phyloP scores from a whole-genome alignment of 805 yeast species.

The Barnettozyma vustinii region DNA sequence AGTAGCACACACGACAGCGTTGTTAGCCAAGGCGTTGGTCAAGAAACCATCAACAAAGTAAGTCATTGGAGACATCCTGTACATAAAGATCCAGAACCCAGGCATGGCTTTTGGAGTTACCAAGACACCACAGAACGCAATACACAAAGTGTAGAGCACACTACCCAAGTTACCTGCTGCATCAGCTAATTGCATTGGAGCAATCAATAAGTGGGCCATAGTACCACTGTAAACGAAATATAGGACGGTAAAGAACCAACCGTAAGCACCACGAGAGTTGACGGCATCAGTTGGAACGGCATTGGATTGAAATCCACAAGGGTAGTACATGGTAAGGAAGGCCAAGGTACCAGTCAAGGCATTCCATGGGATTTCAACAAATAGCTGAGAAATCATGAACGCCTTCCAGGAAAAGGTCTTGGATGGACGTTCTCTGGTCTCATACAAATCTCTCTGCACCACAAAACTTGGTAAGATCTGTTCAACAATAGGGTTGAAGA shows the following conservation, averaged over 20 bases:
- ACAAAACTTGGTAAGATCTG: slow-evolving; percentile 62
- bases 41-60: slow-evolving; percentile 56
- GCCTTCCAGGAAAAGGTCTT: slow-evolving; percentile 65
- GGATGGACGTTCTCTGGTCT: slow-evolving; percentile 70
- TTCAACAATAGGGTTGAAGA: slow-evolving; percentile 51
- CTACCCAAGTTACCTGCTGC: slow-evolving; percentile 59
- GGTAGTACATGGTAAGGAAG: slow-evolving; percentile 64
- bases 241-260: slow-evolving; percentile 40
- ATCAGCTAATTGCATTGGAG: slow-evolving; percentile 52
- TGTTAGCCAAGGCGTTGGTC: slow-evolving; percentile 48
- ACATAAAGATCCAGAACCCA: slow-evolving; percentile 76
- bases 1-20: slow-evolving; percentile 39
- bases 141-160: slow-evolving; percentile 50
- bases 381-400: slow-evolving; percentile 54
- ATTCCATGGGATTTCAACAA: slow-evolving; percentile 66
- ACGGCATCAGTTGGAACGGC: slow-evolving; percentile 45
- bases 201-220: slow-evolving; percentile 50
- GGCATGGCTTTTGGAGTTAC: slow-evolving; percentile 50
- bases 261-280: slow-evolving; percentile 45
- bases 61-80: slow-evolving; percentile 63
- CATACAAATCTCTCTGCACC: slow-evolving; percentile 58
- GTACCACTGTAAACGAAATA: slow-evolving; percentile 45
- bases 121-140: slow-evolving; percentile 75
- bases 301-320: slow-evolving; percentile 53
- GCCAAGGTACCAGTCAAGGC: slow-evolving; percentile 53